phyloP scores from a whole-genome alignment of 202 grass and related monocot genomes.

The Hordeum pubiflorum region DNA sequence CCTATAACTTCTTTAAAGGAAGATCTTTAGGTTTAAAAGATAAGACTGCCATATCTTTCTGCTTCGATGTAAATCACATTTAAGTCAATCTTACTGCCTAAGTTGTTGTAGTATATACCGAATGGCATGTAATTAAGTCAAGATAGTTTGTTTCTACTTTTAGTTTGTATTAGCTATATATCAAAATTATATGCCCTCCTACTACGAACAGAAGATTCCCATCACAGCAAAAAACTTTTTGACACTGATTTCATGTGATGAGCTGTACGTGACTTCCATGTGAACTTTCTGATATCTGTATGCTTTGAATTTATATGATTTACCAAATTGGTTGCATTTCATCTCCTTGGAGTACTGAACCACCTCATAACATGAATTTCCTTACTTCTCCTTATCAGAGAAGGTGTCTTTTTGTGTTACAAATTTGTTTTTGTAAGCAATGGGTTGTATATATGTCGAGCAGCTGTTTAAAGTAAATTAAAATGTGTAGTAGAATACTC shows the following conservation, averaged over 20 bases:
- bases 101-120: background rate
- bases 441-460: background rate
- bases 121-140: background rate
- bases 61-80: background rate
- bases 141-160: background rate
- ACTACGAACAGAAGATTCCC: background rate
- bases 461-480: background rate
- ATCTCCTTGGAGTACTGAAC: background rate
- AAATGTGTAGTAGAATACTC: background rate
- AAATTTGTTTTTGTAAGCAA: background rate
- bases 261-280: background rate
- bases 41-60: background rate
- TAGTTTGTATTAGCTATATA: background rate
- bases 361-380: background rate
- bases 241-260: background rate
- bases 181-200: constrained; percentile 6
- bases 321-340: background rate
- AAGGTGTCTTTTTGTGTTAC: background rate
- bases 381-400: background rate
- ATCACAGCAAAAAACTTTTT: background rate
- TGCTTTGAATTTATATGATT: background rate
- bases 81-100: background rate
- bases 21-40: constrained; percentile 7
- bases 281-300: constrained; percentile 6
- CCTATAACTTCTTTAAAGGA: background rate